These are phyloP conservation scores for Fusarium sp. DNA, from an alignment of 2,329 filamentous ascomycete genomes.

Conservation along the genomic window DNA sequence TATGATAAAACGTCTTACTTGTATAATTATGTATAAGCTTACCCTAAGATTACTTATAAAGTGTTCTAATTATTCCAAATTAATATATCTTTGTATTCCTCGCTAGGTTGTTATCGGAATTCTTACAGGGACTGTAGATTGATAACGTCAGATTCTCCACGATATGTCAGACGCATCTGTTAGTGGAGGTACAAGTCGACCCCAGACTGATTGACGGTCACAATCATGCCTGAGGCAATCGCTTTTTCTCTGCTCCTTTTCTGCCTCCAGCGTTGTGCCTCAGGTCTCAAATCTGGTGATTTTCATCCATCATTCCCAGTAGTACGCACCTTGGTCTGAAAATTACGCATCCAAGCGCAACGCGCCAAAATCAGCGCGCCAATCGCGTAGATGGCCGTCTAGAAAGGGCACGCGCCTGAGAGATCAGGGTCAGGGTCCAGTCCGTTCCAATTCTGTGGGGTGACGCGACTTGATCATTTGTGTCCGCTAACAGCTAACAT, in stretches of 20 bases:
- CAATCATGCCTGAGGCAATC: constrained; percentile 43
- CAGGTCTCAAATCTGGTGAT: constrained; percentile 30
- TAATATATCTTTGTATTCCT: too few species aligned
- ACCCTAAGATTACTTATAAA: too few species aligned
- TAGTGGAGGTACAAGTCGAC: constrained; percentile 41
- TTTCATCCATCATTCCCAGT: constrained; percentile 5
- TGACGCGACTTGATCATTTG: constrained; percentile 34
- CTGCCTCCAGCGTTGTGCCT: constrained; percentile 35
- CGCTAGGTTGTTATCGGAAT: too few species aligned
- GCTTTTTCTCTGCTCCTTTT: constrained; percentile 6
- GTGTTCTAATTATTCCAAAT: too few species aligned
- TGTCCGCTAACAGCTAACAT: constrained; percentile 18
- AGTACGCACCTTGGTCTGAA: constrained; percentile 45
- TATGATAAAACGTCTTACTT: too few species aligned
- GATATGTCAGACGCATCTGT: constrained; percentile 25
- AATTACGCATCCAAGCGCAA: constrained; percentile 39
- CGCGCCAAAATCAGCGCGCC: constrained; percentile 14
- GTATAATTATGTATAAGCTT: too few species aligned
- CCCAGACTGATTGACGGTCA: constrained; percentile 39
- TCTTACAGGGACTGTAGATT: not conserved
- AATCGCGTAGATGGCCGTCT: not conserved
- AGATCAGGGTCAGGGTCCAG: constrained; percentile 34
- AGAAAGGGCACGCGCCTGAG: constrained; percentile 11
- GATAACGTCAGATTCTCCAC: constrained; percentile 28
- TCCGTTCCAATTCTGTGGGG: constrained; percentile 23